Evolutionary conservation across 2,329 filamentous ascomycete genomes (phyloP).

Genomic region (Botrytis fragariae): DNA sequence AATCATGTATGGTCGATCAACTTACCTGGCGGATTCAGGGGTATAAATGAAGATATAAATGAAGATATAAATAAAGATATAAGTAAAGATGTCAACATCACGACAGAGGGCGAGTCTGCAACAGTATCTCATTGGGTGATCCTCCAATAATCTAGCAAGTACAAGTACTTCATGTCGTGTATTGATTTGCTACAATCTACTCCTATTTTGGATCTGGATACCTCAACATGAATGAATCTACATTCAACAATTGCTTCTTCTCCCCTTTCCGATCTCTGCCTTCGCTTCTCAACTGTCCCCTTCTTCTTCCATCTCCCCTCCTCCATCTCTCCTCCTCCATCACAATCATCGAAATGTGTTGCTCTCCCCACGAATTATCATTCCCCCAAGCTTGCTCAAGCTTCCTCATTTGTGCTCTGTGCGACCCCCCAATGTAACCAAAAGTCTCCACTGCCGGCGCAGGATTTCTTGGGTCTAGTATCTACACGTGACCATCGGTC

Average conservation of each 20-base stretch:
- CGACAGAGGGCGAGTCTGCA: too few relatives aligned
- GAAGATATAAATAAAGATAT: too few relatives aligned
- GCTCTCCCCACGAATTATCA: not conserved
- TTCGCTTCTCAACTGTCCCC: not conserved
- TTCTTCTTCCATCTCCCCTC: not conserved
- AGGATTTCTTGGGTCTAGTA: not conserved
- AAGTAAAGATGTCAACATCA: too few relatives aligned
- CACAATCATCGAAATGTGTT: not conserved
- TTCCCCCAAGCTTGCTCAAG: not conserved
- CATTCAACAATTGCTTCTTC: not conserved
- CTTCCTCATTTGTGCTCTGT: not conserved
- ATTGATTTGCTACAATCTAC: not conserved
- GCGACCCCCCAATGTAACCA: not conserved
- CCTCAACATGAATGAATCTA: not conserved
- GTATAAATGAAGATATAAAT: not conserved
- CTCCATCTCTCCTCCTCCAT: not conserved
- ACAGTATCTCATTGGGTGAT: not conserved
- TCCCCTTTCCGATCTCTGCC: not conserved
- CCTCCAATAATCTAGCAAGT: not conserved
- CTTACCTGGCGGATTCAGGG: not conserved
- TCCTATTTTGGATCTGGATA: not conserved
- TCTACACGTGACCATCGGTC: conserved; percentile 2
- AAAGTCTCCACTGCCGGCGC: conserved; percentile 1
- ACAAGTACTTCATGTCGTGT: conserved; percentile 1
- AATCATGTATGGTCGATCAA: not conserved